A percentile compares a stretch with the other conserved stretches of the same genome.
These are phyloP conservation scores for Circinella minor DNA, from an alignment of 371 early-diverging fungal genomes.

Conservation along the genomic window DNA sequence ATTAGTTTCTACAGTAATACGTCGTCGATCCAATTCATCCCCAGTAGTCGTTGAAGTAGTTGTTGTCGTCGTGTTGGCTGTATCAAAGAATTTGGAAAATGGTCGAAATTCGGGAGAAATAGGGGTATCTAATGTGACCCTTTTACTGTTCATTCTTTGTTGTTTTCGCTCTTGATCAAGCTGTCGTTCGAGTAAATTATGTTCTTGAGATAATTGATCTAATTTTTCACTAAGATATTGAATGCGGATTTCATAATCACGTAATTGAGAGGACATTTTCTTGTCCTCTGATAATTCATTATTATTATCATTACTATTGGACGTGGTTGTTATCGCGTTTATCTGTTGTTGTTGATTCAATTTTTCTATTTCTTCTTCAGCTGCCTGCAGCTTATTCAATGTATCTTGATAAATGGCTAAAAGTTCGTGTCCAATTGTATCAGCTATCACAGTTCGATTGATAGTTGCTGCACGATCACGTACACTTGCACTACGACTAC, in stretches of 20 bases:
- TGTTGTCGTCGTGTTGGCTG: conserved; percentile 10
- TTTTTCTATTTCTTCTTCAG: background rate
- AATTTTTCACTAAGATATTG: conserved; percentile 37
- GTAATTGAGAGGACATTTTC: conserved; percentile 6
- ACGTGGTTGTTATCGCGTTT: background rate
- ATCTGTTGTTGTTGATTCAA: background rate
- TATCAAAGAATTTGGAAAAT: conserved; percentile 11
- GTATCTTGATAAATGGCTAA: conserved; percentile 1
- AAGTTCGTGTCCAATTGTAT: conserved; percentile 10
- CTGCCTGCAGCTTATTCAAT: conserved; percentile 6
- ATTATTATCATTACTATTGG: no score
- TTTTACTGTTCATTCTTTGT: background rate
- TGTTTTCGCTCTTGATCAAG: conserved; percentile 5
- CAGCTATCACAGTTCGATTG: conserved; percentile 5
- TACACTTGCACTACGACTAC: conserved; percentile 5
- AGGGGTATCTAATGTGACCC: conserved; percentile 17
- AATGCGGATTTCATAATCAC: conserved; percentile 47
- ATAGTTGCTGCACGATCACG: conserved; percentile 4
- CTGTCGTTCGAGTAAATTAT: conserved; percentile 33
- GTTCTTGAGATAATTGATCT: conserved; percentile 42
- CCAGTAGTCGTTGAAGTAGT: conserved; percentile 6
- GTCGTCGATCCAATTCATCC: conserved; percentile 14
- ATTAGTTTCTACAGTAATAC: conserved; percentile 17
- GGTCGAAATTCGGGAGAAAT: conserved; percentile 17
- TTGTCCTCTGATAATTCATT: background rate